Evolutionary conservation across 176 grass and related monocot species (phyloP).

Genomic region (Olyra latifolia): DNA sequence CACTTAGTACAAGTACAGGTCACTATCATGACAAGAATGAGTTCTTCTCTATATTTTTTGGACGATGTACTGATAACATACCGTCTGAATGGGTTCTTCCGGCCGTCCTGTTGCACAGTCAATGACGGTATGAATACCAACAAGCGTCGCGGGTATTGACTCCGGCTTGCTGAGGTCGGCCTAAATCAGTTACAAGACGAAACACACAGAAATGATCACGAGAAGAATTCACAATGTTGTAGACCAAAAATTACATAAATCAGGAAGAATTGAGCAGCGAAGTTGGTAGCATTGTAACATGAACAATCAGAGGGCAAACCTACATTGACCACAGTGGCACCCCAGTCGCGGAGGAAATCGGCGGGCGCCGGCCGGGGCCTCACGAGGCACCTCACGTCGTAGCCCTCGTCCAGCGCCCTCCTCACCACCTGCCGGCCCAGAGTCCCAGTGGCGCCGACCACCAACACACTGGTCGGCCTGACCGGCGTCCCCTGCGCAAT

Average conservation of each 20-base stretch:
- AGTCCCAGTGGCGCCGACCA: slow-evolving; percentile 92
- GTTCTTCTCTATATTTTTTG: neutral
- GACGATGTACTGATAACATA: slow-evolving; percentile 34
- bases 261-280: neutral
- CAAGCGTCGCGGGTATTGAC: slow-evolving; percentile 90
- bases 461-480: slow-evolving; percentile 81
- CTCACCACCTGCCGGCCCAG: slow-evolving; percentile 87
- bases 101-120: slow-evolving; percentile 95
- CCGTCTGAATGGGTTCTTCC: slow-evolving; percentile 86
- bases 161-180: slow-evolving; percentile 94
- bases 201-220: neutral
- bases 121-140: slow-evolving; percentile 88
- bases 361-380: slow-evolving; percentile 90
- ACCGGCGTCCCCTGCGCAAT: slow-evolving; percentile 90
- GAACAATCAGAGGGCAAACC: neutral
- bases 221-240: neutral
- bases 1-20: neutral
- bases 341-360: slow-evolving; percentile 96
- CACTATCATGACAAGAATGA: neutral
- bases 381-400: slow-evolving; percentile 96
- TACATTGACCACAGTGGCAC: slow-evolving; percentile 94
- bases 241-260: neutral
- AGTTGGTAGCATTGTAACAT: neutral
- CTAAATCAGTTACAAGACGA: slow-evolving; percentile 46
- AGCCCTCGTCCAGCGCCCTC: slow-evolving; percentile 92